phyloP scores from a whole-genome alignment of 352 stramenopile species.

The Phytophthora capsici region DNA sequence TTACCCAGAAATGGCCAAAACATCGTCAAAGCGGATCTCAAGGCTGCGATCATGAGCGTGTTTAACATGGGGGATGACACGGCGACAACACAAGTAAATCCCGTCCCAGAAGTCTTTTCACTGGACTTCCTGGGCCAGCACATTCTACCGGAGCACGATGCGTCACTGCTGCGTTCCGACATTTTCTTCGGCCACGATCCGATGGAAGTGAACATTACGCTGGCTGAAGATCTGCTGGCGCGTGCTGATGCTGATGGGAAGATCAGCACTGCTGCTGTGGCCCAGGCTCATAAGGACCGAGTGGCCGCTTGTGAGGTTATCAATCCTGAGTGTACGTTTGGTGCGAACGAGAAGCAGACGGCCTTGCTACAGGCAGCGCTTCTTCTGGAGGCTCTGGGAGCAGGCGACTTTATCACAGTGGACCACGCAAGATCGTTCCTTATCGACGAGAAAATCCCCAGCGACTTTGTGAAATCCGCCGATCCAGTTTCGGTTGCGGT shows the following conservation, averaged over 20 bases:
- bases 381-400: slow-evolving; percentile 33
- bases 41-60: slow-evolving; percentile 37
- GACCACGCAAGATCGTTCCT: slow-evolving; percentile 38
- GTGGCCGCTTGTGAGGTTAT: slow-evolving; percentile 18
- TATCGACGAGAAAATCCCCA: slow-evolving; percentile 42
- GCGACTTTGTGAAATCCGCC: slow-evolving; percentile 20
- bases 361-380: slow-evolving; percentile 39
- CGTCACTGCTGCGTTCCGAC: slow-evolving; percentile 40
- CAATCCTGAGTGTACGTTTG: slow-evolving; percentile 38
- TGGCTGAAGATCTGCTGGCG: slow-evolving; percentile 29
- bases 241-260: slow-evolving; percentile 25
- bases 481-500: slow-evolving; percentile 19
- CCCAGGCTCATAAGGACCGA: slow-evolving; percentile 26
- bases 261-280: slow-evolving; percentile 32
- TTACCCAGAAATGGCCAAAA: slow-evolving; percentile 34
- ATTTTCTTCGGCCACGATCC: slow-evolving; percentile 35
- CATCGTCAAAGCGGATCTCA: slow-evolving; percentile 25
- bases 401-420: slow-evolving; percentile 26
- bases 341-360: slow-evolving; percentile 23
- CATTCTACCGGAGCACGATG: slow-evolving; percentile 45
- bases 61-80: slow-evolving; percentile 43
- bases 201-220: slow-evolving; percentile 24
- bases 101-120: slow-evolving; percentile 30
- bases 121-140: slow-evolving; percentile 45
- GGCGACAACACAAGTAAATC: slow-evolving; percentile 16